These are phyloP conservation scores for Ophiobolus disseminans DNA, from an alignment of 2,329 filamentous ascomycete species.

Conservation along the genomic window DNA sequence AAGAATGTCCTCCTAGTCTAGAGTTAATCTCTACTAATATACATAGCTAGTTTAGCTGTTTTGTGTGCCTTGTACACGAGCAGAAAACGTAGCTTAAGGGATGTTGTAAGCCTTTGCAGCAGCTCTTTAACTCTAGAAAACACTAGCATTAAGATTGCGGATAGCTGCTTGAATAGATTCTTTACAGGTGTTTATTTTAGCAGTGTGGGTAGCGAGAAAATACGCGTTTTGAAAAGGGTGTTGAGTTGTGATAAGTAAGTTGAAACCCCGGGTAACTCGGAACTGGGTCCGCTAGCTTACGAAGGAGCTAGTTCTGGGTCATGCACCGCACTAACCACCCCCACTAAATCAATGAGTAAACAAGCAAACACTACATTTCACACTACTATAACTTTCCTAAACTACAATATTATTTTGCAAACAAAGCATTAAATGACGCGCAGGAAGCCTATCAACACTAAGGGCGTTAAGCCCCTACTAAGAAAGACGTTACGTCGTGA, in stretches of 20 bases:
- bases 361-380: neutral
- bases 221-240: too few species aligned
- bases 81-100: neutral
- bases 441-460: neutral
- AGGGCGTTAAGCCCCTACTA: neutral
- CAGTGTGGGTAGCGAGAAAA: too few species aligned
- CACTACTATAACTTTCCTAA: neutral
- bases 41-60: neutral
- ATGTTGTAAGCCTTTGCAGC: neutral
- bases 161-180: too few species aligned
- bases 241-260: too few species aligned
- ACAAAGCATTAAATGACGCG: neutral
- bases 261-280: too few species aligned
- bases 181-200: too few species aligned
- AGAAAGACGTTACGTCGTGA: neutral
- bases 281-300: too few species aligned
- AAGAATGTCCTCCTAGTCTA: neutral
- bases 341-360: neutral
- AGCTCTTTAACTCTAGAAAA: neutral
- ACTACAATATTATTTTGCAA: neutral
- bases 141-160: too few species aligned
- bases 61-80: neutral
- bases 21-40: conserved; percentile 1
- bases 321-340: neutral
- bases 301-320: neutral